Percentiles rank a stretch among this genome's conserved stretches.
These are phyloP conservation scores for Monosporascus cannonballus DNA, from an alignment of 2,329 filamentous ascomycete genomes.

Conservation along the genomic window DNA sequence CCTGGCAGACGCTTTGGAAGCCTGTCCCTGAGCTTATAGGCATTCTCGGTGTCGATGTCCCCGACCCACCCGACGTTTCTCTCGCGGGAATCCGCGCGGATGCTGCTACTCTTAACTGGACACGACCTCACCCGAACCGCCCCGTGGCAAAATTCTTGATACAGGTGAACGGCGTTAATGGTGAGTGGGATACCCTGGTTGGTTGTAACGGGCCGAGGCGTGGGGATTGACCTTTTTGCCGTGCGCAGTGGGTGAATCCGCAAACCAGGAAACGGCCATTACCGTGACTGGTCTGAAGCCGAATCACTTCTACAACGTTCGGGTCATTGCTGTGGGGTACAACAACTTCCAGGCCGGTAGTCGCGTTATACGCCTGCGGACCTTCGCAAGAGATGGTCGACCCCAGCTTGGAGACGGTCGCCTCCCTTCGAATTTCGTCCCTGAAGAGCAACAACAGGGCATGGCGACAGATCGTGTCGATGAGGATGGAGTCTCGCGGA, in stretches of 20 bases:
- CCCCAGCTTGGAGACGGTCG: slow-evolving; percentile 53
- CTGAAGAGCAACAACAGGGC: slow-evolving; percentile 41
- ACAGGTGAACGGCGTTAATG: slow-evolving; percentile 87
- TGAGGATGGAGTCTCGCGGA: slow-evolving; percentile 42
- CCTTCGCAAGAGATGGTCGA: slow-evolving; percentile 59
- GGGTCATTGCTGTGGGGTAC: slow-evolving; percentile 83
- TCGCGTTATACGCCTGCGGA: slow-evolving; percentile 75
- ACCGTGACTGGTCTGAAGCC: slow-evolving; percentile 84
- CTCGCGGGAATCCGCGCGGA: slow-evolving; percentile 84
- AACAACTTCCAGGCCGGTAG: slow-evolving; percentile 93
- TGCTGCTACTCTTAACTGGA: slow-evolving; percentile 88
- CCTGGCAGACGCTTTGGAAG: slow-evolving; percentile 83
- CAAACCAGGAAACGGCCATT: slow-evolving; percentile 76
- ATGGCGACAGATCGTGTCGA: slow-evolving; percentile 38
- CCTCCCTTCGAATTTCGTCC: slow-evolving; percentile 49
- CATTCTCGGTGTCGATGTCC: slow-evolving; percentile 90
- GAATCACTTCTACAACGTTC: slow-evolving; percentile 85
- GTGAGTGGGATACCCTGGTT: slow-evolving; percentile 40
- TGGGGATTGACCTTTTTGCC: slow-evolving; percentile 1
- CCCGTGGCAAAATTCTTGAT: slow-evolving; percentile 83
- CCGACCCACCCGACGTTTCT: slow-evolving; percentile 80
- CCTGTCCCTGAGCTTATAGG: slow-evolving; percentile 86
- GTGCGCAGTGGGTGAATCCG: slow-evolving; percentile 72
- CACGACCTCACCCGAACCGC: slow-evolving; percentile 58
- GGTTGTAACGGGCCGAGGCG: slow-evolving; percentile 7